Base-by-base conservation (phyloP, 352 stramenopile genomes). In the Pythium folliculosum region DNA sequence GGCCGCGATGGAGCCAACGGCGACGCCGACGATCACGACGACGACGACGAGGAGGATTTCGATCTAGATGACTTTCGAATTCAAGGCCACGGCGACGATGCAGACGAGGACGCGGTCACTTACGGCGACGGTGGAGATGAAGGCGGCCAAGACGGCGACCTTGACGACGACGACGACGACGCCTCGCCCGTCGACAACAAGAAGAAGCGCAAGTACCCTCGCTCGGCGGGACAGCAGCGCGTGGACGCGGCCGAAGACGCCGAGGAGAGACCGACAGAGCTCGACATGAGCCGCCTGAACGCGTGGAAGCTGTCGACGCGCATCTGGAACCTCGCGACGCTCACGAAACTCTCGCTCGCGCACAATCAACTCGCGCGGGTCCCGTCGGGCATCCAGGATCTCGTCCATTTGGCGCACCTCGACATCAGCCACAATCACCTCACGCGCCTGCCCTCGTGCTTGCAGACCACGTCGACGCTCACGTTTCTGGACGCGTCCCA, bases 351-450 rank as follows among this genome's bases (percentile, higher is more conserved):
- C 10, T 63, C 77, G 6, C 64, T 93, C 3, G 75, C 70, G 0
- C 65, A 79, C 59, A 93, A 93, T 52, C 63, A 75, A 44, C 72
- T 93, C 19, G 49, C 59, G 9, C 81, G 83, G 2, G 77, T 93
- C 47, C 82, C 85, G n/a, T 91, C 85, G 1, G 83, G 80, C 0
- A 80, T 93, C 23, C 85, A 93, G 57, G 85, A 93, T 38, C 71
- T 93, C 44, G 71, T 78, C 21, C 61, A 72, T 27, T 68, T 93
- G 13, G 63, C 86, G 56, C 63, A 80, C 45, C 60, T 92, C 21
- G 77, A 92, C 27, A 69, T 91, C 27, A 85, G 79, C 48, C 70
- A 76, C 62, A 92, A 92, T 38, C 60, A 77, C 5, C 75, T 92
- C 51, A 80, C 70, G 17, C 73, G 77, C 8, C 67, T 92, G 3